A percentile compares a stretch with the other conserved stretches of the same genome.
Conservation (phyloP, 352 stramenopile species). For the Pythium phragmiticola region DNA sequence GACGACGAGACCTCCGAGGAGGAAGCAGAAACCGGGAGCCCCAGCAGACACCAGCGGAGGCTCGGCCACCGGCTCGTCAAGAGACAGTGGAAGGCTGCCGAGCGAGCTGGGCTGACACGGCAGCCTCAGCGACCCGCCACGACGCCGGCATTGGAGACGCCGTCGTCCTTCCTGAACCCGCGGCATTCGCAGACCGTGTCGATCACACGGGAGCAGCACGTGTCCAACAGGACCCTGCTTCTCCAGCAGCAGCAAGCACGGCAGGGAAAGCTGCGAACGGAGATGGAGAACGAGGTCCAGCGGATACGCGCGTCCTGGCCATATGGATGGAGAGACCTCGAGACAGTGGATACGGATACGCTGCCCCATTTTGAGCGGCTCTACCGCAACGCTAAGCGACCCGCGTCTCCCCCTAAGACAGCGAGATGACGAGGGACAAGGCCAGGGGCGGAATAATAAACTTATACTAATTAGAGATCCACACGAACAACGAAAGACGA, state of each 20-base stretch:
- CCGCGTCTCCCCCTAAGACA: background rate
- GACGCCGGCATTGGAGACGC: background rate
- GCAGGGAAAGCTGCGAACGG: background rate
- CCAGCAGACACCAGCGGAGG: slow-evolving; percentile 9
- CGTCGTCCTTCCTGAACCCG: background rate
- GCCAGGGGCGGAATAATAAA: slow-evolving; percentile 28
- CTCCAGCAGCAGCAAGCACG: slow-evolving; percentile 12
- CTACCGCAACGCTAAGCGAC: slow-evolving; percentile 25
- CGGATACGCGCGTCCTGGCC: slow-evolving; percentile 70
- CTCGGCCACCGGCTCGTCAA: slow-evolving; percentile 51
- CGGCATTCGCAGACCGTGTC: slow-evolving; percentile 30
- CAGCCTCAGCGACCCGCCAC: slow-evolving; percentile 20
- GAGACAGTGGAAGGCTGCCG: slow-evolving; percentile 55
- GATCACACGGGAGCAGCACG: slow-evolving; percentile 50
- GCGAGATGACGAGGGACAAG: slow-evolving; percentile 10
- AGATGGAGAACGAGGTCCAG: slow-evolving; percentile 46
- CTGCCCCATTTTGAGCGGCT: slow-evolving; percentile 30
- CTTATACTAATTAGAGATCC: slow-evolving; percentile 29
- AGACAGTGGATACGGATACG: slow-evolving; percentile 16
- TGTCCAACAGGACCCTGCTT: slow-evolving; percentile 38
- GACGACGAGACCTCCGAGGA: slow-evolving; percentile 4
- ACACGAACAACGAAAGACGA: slow-evolving; percentile 14
- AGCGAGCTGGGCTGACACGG: slow-evolving; percentile 33
- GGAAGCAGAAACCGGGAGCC: background rate
- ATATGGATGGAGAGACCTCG: slow-evolving; percentile 47